phyloP scores from a whole-genome alignment of 2,329 filamentous ascomycete genomes.

The Cyclaneusma minus region DNA sequence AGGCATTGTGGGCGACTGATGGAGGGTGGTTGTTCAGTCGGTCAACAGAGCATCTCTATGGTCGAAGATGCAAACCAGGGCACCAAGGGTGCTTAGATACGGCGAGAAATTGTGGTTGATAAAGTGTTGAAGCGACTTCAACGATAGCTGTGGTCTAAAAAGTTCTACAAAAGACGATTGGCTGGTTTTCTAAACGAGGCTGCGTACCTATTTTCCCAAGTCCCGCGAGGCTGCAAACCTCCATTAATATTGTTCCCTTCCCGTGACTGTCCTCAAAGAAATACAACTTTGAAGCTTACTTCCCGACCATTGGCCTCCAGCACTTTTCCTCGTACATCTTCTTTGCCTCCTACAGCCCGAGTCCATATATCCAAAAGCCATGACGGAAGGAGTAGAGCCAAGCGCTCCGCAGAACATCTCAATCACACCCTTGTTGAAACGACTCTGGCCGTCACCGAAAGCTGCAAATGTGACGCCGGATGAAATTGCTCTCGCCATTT shows the following conservation, averaged over 20 bases:
- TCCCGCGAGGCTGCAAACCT: no score
- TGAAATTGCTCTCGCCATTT: conserved; percentile 82
- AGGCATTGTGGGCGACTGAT: conserved; percentile 26
- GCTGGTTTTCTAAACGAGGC: no score
- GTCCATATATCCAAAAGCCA: neutral
- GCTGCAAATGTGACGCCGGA: conserved; percentile 44
- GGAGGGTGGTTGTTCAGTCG: conserved; percentile 8
- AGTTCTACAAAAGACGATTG: no score
- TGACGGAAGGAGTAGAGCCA: conserved; percentile 7
- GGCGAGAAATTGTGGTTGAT: no score
- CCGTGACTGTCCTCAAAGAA: conserved; percentile 1
- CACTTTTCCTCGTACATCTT: conserved; percentile 1
- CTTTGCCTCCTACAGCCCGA: conserved; percentile 1
- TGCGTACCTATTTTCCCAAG: no score
- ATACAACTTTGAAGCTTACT: neutral
- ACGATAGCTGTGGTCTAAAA: no score
- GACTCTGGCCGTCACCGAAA: conserved; percentile 45
- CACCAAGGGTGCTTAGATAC: no score
- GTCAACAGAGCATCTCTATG: conserved; percentile 27
- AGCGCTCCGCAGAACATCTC: conserved; percentile 13
- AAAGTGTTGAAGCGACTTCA: no score
- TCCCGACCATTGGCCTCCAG: conserved; percentile 1
- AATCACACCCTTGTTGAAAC: conserved; percentile 58
- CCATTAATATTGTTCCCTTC: conserved; percentile 2
- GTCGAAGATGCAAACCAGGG: no score